A percentile compares a stretch with the other conserved stretches of the same genome.
Evolutionary conservation across 495 filamentous ascomycete species (phyloP).

Genomic region (Penicillium simplicissimum): DNA sequence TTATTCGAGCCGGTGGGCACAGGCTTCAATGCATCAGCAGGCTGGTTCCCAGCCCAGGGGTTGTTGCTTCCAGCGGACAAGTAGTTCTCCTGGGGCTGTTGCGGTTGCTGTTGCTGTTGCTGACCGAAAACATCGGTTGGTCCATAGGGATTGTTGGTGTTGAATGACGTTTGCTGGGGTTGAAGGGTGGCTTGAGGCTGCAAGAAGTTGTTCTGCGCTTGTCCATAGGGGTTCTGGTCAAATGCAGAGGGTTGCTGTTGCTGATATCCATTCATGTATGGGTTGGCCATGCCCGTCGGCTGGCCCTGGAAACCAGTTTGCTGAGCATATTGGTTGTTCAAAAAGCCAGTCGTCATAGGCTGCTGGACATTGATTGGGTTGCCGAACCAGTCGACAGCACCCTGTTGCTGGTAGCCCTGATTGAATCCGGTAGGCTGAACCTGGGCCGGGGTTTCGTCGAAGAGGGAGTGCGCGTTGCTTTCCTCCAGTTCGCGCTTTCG

Average conservation of each 20-base stretch:
- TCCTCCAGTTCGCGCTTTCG: conserved; percentile 88
- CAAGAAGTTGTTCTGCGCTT: conserved; percentile 52
- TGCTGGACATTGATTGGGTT: conserved; percentile 81
- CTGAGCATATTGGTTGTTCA: conserved; percentile 82
- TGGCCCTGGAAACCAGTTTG: conserved; percentile 64
- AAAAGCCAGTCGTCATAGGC: conserved; percentile 77
- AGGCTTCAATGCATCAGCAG: conserved; percentile 47
- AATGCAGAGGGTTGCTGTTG: conserved; percentile 67
- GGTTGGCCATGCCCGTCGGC: conserved; percentile 65
- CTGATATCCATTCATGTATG: conserved; percentile 66
- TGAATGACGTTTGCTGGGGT: conserved; percentile 73
- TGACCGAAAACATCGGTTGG: conserved; percentile 44
- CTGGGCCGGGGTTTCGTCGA: conserved; percentile 76
- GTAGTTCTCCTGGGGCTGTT: conserved; percentile 59
- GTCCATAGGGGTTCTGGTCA: conserved; percentile 58
- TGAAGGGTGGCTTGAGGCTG: conserved; percentile 56
- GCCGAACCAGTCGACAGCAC: conserved; percentile 92
- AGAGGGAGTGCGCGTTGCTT: conserved; percentile 79
- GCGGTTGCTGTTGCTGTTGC: conserved; percentile 52
- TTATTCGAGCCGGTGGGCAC: conserved; percentile 91
- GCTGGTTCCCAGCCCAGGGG: conserved; percentile 57
- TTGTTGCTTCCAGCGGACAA: conserved; percentile 81
- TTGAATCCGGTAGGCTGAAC: conserved; percentile 87
- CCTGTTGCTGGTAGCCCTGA: conserved; percentile 95
- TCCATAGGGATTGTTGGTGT: conserved; percentile 68